Evolutionary conservation across 495 filamentous ascomycete species (phyloP).

Genomic region (Hypoxylon cercidicola): DNA sequence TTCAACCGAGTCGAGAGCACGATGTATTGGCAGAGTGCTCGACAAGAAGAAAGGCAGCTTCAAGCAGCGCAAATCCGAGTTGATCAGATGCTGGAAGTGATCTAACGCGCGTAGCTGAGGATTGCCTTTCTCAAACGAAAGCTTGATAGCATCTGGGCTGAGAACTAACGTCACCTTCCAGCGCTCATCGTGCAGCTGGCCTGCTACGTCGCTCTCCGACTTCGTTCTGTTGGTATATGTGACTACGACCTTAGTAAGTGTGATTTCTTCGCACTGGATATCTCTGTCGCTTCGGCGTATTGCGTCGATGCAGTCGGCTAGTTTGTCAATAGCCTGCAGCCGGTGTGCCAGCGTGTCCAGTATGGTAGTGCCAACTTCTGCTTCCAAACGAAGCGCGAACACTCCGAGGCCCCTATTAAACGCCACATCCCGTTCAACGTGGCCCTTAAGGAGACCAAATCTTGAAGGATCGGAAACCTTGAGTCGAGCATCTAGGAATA

Average conservation of each 20-base stretch:
- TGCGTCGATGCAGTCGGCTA: conserved; percentile 72
- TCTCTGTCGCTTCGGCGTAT: conserved; percentile 62
- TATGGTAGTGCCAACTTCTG: conserved; percentile 65
- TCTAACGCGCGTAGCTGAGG: conserved; percentile 80
- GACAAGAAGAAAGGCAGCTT: conserved; percentile 54
- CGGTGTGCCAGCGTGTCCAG: conserved; percentile 64
- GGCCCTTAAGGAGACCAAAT: conserved; percentile 60
- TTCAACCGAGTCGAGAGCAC: conserved; percentile 69
- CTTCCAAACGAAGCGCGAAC: conserved; percentile 68
- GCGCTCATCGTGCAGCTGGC: conserved; percentile 34
- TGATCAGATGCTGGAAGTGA: conserved; percentile 69
- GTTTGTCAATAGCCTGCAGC: conserved; percentile 68
- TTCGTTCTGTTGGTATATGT: conserved; percentile 59
- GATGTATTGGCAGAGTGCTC: conserved; percentile 74
- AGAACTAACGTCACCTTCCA: conserved; percentile 57
- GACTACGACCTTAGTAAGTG: conserved; percentile 71
- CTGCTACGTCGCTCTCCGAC: conserved; percentile 12
- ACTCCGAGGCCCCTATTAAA: conserved; percentile 66
- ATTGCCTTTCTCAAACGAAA: conserved; percentile 70
- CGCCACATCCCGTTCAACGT: conserved; percentile 66
- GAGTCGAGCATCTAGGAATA: conserved; percentile 55
- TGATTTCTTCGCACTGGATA: conserved; percentile 64
- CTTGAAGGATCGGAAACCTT: conserved; percentile 47
- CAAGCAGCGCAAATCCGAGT: conserved; percentile 52
- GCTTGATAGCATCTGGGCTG: conserved; percentile 47